Base-by-base conservation (phyloP, 192 early-diverging fungal species). In the Rhizophlyctis rosea region DNA sequence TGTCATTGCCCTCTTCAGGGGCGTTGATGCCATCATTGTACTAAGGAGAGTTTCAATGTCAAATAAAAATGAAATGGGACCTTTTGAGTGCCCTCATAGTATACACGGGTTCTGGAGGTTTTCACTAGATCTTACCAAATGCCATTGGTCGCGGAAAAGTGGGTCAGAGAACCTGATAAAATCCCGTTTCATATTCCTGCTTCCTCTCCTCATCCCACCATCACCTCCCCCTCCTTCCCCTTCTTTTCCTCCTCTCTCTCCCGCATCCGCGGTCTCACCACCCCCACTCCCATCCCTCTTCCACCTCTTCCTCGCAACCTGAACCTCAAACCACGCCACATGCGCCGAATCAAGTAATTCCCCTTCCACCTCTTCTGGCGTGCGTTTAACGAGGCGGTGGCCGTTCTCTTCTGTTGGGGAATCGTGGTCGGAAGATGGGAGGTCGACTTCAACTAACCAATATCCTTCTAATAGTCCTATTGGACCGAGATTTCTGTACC, bases 141-240 rank as follows among this genome's bases (percentile, higher is more conserved):
- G 87, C 89, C 89, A 91, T 64, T 91, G 89, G 30, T 84, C 68
- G 59, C 70, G 68, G 73, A 90, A 88, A 24, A 82, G 77, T 54
- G 88, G 88, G 68, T 91, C 89, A 33, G 62, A 49, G 52, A 74
- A 75, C 36, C 47, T 50, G 47, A 34, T 60, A 59, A 77, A 65
- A 67, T 74, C 71, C 64, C 55, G n/a, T n/a, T n/a, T n/a, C n/a
- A 57, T 27, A 62, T 29, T 23, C 44, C n/a, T 53, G 71, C 29
- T 9, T 55, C 47, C n/a, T 55, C 54, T 29, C 54, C 29, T 31
- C 23, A 9, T 1, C 50, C 24, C 9, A 51, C 49, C 34, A 50
- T 62, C 35, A 59, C 16, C 65, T 62, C 23, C 25, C 54, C 27
- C 71, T 57, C 36, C 70, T 61, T 39, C 63, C 69, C 34, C 76